phyloP scores from a whole-genome alignment of 345 rosid genomes.

The Salix brachista region DNA sequence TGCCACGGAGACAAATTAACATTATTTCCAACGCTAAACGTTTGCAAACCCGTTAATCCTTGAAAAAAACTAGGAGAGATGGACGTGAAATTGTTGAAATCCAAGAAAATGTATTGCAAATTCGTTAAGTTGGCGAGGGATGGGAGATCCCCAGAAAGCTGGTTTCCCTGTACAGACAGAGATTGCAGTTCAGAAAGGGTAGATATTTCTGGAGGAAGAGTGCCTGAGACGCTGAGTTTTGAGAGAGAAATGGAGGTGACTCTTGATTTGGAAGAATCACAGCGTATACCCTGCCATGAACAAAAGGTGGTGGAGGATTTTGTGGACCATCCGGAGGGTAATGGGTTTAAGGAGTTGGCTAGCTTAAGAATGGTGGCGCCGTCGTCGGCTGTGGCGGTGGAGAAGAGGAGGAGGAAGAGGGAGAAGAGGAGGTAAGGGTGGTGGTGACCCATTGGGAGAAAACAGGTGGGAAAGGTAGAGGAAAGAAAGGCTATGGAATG shows the following conservation, averaged over 20 bases:
- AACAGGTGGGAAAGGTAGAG: background rate
- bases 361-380: conserved; percentile 43
- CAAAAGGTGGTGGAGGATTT: conserved; percentile 41
- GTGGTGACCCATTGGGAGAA: background rate
- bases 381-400: conserved; percentile 44
- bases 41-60: conserved; percentile 53
- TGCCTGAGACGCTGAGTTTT: conserved; percentile 40
- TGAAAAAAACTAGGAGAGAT: conserved; percentile 49
- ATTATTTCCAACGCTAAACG: conserved; percentile 46
- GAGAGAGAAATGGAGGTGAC: conserved; percentile 49
- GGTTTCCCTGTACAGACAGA: conserved; percentile 49
- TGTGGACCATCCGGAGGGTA: conserved; percentile 64
- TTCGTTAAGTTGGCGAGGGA: conserved; percentile 47
- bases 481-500: background rate
- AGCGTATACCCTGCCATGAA: conserved; percentile 51
- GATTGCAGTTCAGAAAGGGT: conserved; percentile 48
- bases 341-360: conserved; percentile 35
- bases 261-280: conserved; percentile 37
- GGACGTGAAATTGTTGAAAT: conserved; percentile 54
- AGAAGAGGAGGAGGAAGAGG: conserved; percentile 19
- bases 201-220: conserved; percentile 46
- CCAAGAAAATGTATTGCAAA: conserved; percentile 43
- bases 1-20: conserved; percentile 40
- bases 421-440: background rate
- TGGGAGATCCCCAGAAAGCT: conserved; percentile 58